phyloP scores from a whole-genome alignment of 2,329 filamentous ascomycete species.

The Nemania sp. region DNA sequence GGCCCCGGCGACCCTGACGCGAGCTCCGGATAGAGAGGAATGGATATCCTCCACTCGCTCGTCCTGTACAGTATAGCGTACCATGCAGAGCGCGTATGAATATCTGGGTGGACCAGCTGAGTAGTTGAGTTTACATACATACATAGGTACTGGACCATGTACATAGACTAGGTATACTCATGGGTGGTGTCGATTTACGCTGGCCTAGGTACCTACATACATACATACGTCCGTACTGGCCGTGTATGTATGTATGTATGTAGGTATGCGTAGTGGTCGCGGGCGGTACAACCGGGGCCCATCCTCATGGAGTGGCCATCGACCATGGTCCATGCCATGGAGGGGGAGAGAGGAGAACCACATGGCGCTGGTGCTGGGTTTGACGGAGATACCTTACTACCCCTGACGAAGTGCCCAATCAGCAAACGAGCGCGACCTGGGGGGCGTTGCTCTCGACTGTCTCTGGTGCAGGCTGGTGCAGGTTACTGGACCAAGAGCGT shows the following conservation, averaged over 20 bases:
- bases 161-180: too few relatives aligned
- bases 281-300: background rate
- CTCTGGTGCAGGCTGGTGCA: conserved; percentile 23
- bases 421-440: conserved; percentile 16
- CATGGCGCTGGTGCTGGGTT: conserved; percentile 30
- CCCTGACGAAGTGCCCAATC: conserved; percentile 33
- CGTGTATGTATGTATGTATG: too few relatives aligned
- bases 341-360: conserved; percentile 9
- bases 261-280: background rate
- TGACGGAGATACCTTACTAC: conserved; percentile 17
- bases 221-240: too few relatives aligned
- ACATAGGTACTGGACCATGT: background rate
- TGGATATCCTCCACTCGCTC: conserved; percentile 21
- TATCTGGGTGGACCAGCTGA: conserved; percentile 33
- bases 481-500: background rate
- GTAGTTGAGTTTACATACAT: conserved; percentile 19
- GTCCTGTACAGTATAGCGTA: conserved; percentile 28
- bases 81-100: conserved; percentile 38
- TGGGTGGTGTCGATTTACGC: too few relatives aligned
- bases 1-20: conserved; percentile 19
- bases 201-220: too few relatives aligned
- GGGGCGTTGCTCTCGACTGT: conserved; percentile 21
- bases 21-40: conserved; percentile 28
- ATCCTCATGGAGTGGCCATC: background rate
- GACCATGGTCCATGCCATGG: background rate